Evolutionary conservation across 352 stramenopile genomes (phyloP).

Genomic region (Phytophthora chlamydospora): DNA sequence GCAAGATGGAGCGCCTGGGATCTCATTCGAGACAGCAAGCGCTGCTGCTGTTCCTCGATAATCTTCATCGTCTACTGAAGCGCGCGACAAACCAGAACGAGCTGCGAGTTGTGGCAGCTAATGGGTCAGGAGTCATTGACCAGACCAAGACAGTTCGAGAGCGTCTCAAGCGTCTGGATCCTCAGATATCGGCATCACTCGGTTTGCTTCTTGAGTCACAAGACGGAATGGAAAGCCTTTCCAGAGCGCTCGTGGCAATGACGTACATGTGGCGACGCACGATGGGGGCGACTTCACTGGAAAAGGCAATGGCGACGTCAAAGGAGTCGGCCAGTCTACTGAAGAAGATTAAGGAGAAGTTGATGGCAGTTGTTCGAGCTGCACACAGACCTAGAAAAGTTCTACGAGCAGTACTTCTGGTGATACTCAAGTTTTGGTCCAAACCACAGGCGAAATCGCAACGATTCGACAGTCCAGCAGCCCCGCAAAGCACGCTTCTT

Average conservation of each 20-base stretch:
- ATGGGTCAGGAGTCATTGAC: constrained; percentile 39
- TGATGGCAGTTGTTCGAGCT: constrained; percentile 3
- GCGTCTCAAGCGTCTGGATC: constrained; percentile 34
- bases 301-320: constrained; percentile 35
- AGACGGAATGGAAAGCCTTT: constrained; percentile 30
- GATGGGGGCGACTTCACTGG: constrained; percentile 30
- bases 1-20: constrained; percentile 43
- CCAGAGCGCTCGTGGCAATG: constrained; percentile 41
- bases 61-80: constrained; percentile 47
- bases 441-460: not conserved
- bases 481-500: not conserved
- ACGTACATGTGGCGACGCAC: constrained; percentile 52
- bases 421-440: not conserved
- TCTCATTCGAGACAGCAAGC: constrained; percentile 37
- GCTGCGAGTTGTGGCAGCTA: constrained; percentile 46
- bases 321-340: constrained; percentile 20
- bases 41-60: constrained; percentile 48
- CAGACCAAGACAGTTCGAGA: constrained; percentile 40
- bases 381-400: constrained; percentile 2
- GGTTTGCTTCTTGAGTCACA: constrained; percentile 23
- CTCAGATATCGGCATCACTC: constrained; percentile 21
- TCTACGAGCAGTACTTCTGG: not conserved
- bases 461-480: constrained; percentile 12
- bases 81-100: constrained; percentile 53
- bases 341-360: constrained; percentile 22